Evolutionary conservation across 768 basidiomycete genomes (phyloP).

Genomic region (Termitomyces sp.): DNA sequence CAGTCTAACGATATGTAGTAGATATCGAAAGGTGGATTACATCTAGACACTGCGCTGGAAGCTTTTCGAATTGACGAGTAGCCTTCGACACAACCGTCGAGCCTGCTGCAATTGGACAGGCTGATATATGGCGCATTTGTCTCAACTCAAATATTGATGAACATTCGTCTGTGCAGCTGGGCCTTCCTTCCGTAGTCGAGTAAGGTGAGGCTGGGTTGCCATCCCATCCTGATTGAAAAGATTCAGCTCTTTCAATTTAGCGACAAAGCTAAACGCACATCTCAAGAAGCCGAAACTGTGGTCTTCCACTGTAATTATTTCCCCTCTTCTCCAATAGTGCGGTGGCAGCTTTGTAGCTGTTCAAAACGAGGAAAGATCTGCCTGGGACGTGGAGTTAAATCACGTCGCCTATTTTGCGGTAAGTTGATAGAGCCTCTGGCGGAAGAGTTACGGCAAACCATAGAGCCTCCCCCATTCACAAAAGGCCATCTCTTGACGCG

Average conservation of each 20-base stretch:
- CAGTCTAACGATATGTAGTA: not conserved
- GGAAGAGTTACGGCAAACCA: not conserved
- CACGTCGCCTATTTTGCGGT: no score
- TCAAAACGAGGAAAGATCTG: conserved; percentile 2
- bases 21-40: not conserved
- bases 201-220: not conserved
- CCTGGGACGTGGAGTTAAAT: no score
- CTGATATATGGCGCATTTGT: not conserved
- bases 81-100: not conserved
- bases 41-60: not conserved
- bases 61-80: not conserved
- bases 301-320: conserved; percentile 10
- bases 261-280: conserved; percentile 1
- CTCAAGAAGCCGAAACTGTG: conserved; percentile 1
- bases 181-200: conserved; percentile 5
- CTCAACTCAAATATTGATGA: conserved; percentile 5
- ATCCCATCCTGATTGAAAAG: not conserved
- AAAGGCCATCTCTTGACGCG: not conserved
- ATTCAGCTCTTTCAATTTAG: not conserved
- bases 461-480: not conserved
- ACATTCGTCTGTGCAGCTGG: conserved; percentile 7
- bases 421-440: no score
- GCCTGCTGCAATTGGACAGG: conserved; percentile 1
- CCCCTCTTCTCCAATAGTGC: conserved; percentile 9
- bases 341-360: conserved; percentile 6